Conservation (phyloP, 805 yeast genomes). For the Kodamaea sagamina region DNA sequence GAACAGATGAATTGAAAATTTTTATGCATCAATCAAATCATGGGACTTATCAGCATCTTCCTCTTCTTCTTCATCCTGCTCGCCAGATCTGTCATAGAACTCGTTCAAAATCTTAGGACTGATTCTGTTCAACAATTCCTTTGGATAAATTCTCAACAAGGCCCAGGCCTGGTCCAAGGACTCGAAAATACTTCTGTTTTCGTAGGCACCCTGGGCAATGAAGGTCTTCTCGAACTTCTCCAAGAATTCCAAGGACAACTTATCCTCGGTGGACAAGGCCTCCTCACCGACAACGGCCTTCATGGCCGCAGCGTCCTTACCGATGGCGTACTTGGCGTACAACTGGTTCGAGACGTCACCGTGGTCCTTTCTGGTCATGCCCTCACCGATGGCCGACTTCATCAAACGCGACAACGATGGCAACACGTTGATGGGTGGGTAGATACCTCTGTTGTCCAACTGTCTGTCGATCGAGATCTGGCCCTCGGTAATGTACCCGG, state of each 20-base stretch:
- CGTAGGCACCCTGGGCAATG: conserved; percentile 95
- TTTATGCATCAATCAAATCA: conserved; percentile 44
- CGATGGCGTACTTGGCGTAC: conserved; percentile 98
- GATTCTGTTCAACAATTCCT: conserved; percentile 97
- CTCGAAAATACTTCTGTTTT: conserved; percentile 91
- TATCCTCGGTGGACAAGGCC: conserved; percentile 96
- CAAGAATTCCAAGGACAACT: conserved; percentile 93
- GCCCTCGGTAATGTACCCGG: conserved; percentile 99
- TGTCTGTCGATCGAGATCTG: conserved; percentile 98
- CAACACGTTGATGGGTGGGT: conserved; percentile 97
- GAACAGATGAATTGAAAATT: conserved; percentile 11
- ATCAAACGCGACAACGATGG: conserved; percentile 97
- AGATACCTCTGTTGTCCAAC: conserved; percentile 92
- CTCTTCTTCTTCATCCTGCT: conserved; percentile 48
- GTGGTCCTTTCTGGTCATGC: conserved; percentile 99
- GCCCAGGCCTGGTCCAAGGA: conserved; percentile 98
- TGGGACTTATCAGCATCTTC: conserved; percentile 40
- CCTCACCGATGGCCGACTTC: conserved; percentile 99
- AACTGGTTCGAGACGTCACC: conserved; percentile 99
- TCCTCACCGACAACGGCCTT: conserved; percentile 99
- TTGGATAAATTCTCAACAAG: conserved; percentile 95
- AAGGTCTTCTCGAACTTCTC: conserved; percentile 97
- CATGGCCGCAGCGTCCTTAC: conserved; percentile 99
- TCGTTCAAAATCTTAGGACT: conserved; percentile 95
- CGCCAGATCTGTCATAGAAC: conserved; percentile 89